Percentiles rank a stretch among this genome's conserved stretches.
These are phyloP conservation scores for Sphaerostilbella broomeana DNA, from an alignment of 2,329 filamentous ascomycete genomes.

Conservation along the genomic window DNA sequence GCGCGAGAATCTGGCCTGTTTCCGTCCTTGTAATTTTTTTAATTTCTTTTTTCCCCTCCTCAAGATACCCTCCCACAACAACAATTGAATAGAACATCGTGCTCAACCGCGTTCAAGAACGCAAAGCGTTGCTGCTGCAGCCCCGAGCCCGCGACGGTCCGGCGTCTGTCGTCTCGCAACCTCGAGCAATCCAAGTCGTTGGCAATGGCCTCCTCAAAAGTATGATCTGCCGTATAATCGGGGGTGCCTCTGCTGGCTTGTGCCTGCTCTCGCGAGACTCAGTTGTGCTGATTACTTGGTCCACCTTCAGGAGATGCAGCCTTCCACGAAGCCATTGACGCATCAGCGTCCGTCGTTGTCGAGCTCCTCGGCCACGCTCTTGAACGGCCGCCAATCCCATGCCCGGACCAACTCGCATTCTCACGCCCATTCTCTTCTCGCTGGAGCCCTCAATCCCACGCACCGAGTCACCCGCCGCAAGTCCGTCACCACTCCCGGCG, in stretches of 20 bases:
- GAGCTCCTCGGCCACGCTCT: conserved; percentile 50
- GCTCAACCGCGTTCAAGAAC: conserved; percentile 5
- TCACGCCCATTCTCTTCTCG: conserved; percentile 76
- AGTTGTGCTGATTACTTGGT: conserved; percentile 28
- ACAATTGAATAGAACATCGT: no score
- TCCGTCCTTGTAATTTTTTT: conserved; percentile 7
- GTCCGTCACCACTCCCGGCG: conserved; percentile 73
- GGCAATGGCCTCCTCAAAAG: conserved; percentile 59
- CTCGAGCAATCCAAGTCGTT: conserved; percentile 30
- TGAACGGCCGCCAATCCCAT: conserved; percentile 55
- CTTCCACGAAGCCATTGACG: conserved; percentile 60
- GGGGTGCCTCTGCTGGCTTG: conserved; percentile 24
- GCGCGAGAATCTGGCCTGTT: conserved; percentile 7
- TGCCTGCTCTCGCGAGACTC: conserved; percentile 24
- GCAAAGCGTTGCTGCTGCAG: conserved; percentile 16
- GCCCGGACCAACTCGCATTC: conserved; percentile 71
- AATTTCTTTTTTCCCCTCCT: conserved; percentile 5
- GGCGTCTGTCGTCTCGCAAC: conserved; percentile 27
- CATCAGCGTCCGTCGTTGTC: conserved; percentile 56
- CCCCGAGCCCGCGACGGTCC: conserved; percentile 25
- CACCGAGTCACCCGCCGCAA: conserved; percentile 89
- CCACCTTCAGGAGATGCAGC: conserved; percentile 51
- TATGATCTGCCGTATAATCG: conserved; percentile 32
- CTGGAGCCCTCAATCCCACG: conserved; percentile 68
- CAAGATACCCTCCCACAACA: conserved; percentile 17